phyloP scores from a whole-genome alignment of 129 eudicot species.

The Escallonia rubra region DNA sequence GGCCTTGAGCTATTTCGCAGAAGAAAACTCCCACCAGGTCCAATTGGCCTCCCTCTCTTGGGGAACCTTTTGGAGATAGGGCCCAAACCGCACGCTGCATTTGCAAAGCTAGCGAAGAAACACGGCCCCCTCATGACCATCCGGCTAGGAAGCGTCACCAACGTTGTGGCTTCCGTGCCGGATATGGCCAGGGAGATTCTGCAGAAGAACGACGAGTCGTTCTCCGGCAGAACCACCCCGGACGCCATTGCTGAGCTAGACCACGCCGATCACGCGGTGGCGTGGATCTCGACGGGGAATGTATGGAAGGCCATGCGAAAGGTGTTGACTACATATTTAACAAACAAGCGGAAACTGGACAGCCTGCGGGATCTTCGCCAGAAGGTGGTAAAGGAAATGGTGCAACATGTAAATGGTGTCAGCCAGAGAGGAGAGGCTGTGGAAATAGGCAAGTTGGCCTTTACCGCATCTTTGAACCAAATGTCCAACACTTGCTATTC shows the following conservation, averaged over 20 bases:
- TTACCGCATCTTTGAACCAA: conserved; percentile 36
- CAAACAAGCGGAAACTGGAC: conserved; percentile 28
- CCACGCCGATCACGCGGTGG: too few relatives aligned
- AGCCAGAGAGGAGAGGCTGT: conserved; percentile 11
- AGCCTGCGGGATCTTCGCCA: conserved; percentile 18
- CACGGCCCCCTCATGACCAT: conserved; percentile 33
- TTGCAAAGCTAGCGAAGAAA: conserved; percentile 12
- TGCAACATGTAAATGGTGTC: conserved; percentile 14
- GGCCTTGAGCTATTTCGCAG: neutral
- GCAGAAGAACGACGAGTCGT: conserved; percentile 22
- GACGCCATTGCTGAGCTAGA: too few relatives aligned
- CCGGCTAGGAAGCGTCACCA: conserved; percentile 19
- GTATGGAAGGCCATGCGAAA: too few relatives aligned
- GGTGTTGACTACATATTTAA: neutral
- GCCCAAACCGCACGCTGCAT: neutral
- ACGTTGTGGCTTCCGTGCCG: conserved; percentile 26
- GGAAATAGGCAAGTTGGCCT: conserved; percentile 35
- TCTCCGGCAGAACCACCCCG: neutral
- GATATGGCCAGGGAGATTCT: conserved; percentile 28
- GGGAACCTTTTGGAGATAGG: conserved; percentile 18
- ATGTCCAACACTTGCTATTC: conserved; percentile 45
- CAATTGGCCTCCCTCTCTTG: conserved; percentile 6
- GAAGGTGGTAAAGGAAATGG: conserved; percentile 21
- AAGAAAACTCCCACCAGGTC: conserved; percentile 9
- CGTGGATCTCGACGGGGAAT: too few relatives aligned